Conservation (phyloP, 192 early-diverging fungal species). For the Dimargaris xerosporica region DNA sequence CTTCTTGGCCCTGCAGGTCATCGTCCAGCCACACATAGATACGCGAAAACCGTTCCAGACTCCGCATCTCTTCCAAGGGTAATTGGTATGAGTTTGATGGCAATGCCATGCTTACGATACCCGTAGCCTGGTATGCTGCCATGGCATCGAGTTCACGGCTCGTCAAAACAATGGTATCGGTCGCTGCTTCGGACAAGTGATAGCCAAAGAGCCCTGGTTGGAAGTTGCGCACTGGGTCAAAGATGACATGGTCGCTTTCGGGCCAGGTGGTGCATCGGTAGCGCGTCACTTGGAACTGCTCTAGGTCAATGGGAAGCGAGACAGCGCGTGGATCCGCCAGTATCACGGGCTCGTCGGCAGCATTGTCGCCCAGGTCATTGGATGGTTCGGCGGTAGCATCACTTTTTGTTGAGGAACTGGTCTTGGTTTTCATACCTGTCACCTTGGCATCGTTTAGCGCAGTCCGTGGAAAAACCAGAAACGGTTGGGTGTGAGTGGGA, state of each 20-base stretch:
- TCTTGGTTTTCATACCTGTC: neutral
- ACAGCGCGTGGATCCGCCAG: neutral
- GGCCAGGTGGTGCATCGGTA: conserved; percentile 31
- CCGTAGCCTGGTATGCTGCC: conserved; percentile 47
- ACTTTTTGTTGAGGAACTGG: too few species aligned
- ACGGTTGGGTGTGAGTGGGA: conserved; percentile 21
- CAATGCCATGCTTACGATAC: conserved; percentile 39
- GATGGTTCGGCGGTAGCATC: neutral
- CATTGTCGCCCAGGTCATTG: conserved; percentile 13
- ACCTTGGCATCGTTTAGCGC: conserved; percentile 17
- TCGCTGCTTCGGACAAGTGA: conserved; percentile 27
- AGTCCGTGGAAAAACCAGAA: conserved; percentile 32
- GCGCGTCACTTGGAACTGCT: conserved; percentile 24
- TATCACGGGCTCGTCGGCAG: conserved; percentile 1
- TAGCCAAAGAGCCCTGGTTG: conserved; percentile 47
- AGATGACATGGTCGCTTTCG: conserved; percentile 27
- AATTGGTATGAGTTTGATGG: conserved; percentile 38
- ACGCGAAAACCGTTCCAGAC: conserved; percentile 43
- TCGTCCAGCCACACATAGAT: conserved; percentile 56
- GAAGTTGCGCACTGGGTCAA: conserved; percentile 32
- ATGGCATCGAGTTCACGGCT: conserved; percentile 48
- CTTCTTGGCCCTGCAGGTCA: conserved; percentile 42
- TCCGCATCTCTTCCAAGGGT: conserved; percentile 36
- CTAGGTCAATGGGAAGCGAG: neutral
- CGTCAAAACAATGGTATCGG: conserved; percentile 34